Percentiles rank a stretch among this genome's conserved stretches.
These are phyloP conservation scores for Tetraselmis striata DNA, from an alignment of 139 green algal genomes.

Conservation along the genomic window DNA sequence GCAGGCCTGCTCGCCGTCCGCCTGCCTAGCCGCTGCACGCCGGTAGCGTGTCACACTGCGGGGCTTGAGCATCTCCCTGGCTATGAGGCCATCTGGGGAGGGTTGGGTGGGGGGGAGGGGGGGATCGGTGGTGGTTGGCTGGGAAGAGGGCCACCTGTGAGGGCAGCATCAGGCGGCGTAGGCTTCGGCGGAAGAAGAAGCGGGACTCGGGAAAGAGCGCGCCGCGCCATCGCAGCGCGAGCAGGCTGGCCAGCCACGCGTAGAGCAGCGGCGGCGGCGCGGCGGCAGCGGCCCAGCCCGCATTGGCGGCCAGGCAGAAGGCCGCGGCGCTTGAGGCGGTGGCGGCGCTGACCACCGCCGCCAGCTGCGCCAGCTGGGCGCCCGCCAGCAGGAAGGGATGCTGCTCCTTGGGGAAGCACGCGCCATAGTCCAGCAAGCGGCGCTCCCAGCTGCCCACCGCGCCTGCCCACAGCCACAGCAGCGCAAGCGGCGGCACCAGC, in stretches of 20 bases:
- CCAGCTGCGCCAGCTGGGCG: constrained; percentile 30
- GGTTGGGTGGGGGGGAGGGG: too few relatives aligned
- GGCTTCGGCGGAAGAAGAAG: constrained; percentile 52
- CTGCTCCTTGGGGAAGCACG: constrained; percentile 58
- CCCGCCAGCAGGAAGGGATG: constrained; percentile 38
- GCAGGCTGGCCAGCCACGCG: constrained; percentile 13
- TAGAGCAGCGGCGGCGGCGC: constrained; percentile 47
- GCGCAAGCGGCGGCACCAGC: constrained; percentile 52
- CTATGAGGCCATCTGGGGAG: too few relatives aligned
- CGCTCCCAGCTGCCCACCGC: constrained; percentile 50
- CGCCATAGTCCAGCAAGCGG: constrained; percentile 48
- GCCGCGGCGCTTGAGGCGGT: constrained; percentile 22
- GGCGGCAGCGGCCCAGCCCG: not conserved
- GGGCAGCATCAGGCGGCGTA: constrained; percentile 55
- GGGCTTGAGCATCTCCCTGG: too few relatives aligned
- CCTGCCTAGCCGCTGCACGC: too few relatives aligned
- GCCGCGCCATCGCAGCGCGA: constrained; percentile 42
- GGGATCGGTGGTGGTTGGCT: too few relatives aligned
- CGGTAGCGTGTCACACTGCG: too few relatives aligned
- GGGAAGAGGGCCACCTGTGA: too few relatives aligned
- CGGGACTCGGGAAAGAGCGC: constrained; percentile 22
- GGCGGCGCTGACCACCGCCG: constrained; percentile 26
- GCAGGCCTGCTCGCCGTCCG: too few relatives aligned
- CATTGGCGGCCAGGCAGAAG: constrained; percentile 16
- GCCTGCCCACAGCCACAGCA: constrained; percentile 72